phyloP scores from a whole-genome alignment of 2,329 filamentous ascomycete species.

The Neonectria neomacrospora region DNA sequence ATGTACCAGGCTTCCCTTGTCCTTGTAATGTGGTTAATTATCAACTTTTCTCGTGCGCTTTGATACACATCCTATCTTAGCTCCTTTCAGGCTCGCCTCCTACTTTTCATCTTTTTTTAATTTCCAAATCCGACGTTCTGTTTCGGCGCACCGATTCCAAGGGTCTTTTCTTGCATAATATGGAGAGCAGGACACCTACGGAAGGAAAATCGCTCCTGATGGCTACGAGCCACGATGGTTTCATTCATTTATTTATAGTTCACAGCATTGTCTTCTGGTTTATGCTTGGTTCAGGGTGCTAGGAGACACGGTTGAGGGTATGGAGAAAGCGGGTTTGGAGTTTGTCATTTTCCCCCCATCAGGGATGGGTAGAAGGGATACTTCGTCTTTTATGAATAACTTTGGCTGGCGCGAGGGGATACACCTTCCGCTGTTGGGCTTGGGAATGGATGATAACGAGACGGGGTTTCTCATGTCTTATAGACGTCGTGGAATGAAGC shows the following conservation, averaged over 20 bases:
- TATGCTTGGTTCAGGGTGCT: constrained; percentile 3
- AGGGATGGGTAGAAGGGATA: not conserved
- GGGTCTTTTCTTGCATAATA: constrained; percentile 15
- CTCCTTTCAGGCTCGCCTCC: not conserved
- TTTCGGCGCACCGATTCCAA: not conserved
- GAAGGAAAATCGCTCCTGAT: not conserved
- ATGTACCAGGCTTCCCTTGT: not conserved
- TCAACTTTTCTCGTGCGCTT: constrained; percentile 13
- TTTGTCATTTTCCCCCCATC: not conserved
- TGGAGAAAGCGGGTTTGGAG: constrained; percentile 11
- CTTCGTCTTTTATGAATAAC: not conserved
- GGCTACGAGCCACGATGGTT: not conserved
- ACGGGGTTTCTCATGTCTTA: constrained; percentile 10
- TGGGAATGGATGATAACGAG: not conserved
- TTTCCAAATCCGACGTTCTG: not conserved
- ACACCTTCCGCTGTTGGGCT: not conserved
- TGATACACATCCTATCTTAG: constrained; percentile 10
- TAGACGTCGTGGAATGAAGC: constrained; percentile 25
- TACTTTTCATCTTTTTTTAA: not conserved
- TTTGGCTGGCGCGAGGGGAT: not conserved
- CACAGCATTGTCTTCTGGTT: not conserved
- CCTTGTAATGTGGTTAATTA: constrained; percentile 10
- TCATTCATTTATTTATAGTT: constrained; percentile 1
- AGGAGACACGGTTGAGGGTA: constrained; percentile 7
- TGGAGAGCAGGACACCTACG: constrained; percentile 9